Base-by-base conservation (phyloP, 176 grass and related monocot species). In the Carex kokanica region DNA sequence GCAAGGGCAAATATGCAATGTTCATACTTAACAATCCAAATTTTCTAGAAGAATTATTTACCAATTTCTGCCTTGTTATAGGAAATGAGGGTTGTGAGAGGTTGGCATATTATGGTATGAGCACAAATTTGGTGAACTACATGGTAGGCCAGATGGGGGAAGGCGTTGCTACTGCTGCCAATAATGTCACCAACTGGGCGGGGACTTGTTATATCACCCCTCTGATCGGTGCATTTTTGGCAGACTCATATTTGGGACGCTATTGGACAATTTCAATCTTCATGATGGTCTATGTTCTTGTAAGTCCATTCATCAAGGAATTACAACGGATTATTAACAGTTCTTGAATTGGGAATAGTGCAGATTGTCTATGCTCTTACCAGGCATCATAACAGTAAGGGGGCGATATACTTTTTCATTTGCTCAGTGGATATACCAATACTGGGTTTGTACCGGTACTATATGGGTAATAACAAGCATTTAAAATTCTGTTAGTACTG, bases 51-150 rank as follows among this genome's bases (percentile, higher is more conserved):
- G 4, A 56, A 56, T 56, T 4, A 56, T 4, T 16, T 41, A 6
- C 40, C 40, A 41, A 41, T 41, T 41, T 1, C 31, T 41, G 5
- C 67, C 45, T 81, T 6, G 54, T 34, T 27, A 75, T 86, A 96
- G 93, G 88, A 10, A 96, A 96, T 74, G 93, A 96, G 15, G 91
- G 91, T 58, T n/a, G n/a, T n/a, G n/a, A n/a, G n/a, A n/a, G n/a
- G n/a, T n/a, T n/a, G n/a, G n/a, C n/a, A n/a, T n/a, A n/a, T n/a
- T n/a, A n/a, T n/a, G n/a, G n/a, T n/a, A n/a, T n/a, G n/a, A n/a
- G n/a, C n/a, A n/a, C n/a, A n/a, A n/a, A n/a, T n/a, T n/a, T n/a
- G n/a, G n/a, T n/a, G n/a, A n/a, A n/a, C n/a, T n/a, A n/a, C n/a
- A n/a, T n/a, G n/a, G n/a, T n/a, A n/a, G n/a, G n/a, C n/a, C n/a